phyloP scores from a whole-genome alignment of 2,329 filamentous ascomycete species.

The Ophiocordyceps unilateralis region DNA sequence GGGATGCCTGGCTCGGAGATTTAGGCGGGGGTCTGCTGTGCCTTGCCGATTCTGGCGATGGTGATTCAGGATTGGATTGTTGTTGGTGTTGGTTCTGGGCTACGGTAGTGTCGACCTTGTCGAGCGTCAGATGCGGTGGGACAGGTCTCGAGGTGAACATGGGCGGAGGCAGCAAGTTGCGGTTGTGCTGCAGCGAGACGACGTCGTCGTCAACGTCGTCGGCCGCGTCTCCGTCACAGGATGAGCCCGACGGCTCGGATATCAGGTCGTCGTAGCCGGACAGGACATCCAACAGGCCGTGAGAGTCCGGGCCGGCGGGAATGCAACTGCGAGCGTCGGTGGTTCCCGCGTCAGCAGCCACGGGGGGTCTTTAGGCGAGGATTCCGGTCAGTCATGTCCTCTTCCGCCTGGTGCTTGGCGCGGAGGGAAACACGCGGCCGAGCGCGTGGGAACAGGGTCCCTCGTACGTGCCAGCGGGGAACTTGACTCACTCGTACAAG shows the following conservation, averaged over 20 bases:
- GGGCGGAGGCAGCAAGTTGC: constrained; percentile 23
- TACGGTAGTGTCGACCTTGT: constrained; percentile 19
- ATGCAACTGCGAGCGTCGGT: constrained; percentile 17
- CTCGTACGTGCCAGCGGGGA: neutral
- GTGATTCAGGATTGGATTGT: constrained; percentile 7
- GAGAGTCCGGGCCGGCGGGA: constrained; percentile 15
- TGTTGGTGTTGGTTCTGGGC: constrained; percentile 8
- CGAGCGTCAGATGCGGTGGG: constrained; percentile 35
- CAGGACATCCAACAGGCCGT: constrained; percentile 21
- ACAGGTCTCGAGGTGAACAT: constrained; percentile 30
- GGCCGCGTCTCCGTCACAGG: constrained; percentile 10
- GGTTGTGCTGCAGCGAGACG: constrained; percentile 12
- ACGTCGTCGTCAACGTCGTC: constrained; percentile 8
- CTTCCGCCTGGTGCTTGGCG: too few relatives aligned
- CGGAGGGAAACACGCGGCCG: neutral
- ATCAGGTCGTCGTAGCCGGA: constrained; percentile 27
- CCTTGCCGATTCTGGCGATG: constrained; percentile 12
- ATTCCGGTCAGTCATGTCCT: constrained; percentile 11
- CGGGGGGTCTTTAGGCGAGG: constrained; percentile 7
- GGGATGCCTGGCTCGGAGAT: constrained; percentile 31
- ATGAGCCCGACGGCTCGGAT: constrained; percentile 16
- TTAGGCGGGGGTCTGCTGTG: constrained; percentile 38
- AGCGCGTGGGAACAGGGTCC: neutral
- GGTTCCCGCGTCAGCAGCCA: constrained; percentile 7
- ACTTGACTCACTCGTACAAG: constrained; percentile 11